Evolutionary conservation across 306 rosid species (phyloP), one percentile per base, ranked within the genome.

Genomic region (Quercus bicolor): DNA sequence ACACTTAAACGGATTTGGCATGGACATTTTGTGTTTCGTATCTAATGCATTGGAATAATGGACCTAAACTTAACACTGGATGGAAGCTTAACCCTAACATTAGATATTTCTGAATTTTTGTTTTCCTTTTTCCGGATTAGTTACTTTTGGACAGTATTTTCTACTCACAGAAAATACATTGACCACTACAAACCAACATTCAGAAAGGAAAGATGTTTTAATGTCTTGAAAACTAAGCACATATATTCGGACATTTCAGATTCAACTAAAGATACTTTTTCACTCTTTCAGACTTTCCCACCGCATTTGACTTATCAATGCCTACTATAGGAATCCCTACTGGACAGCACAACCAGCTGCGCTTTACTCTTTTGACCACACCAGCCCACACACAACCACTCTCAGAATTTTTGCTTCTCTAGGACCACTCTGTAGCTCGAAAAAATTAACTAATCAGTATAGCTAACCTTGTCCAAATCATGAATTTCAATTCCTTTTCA

Each of bases 281-380:
- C 45, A 8, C 45, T 40, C 45, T 48, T 48, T 48, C 53, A 48
- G 53, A 48, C 77, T 72, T 84, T 81, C 75, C 83, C 71, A 62
- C 76, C 78, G 74, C 82, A 7, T 84, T 87, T 88, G 90, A 90
- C 90, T 60, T 72, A 54, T 28, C 77, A 79, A 43, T 65, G 74
- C 61, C 79, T 31, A 7, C 14, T 48, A 48, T 11, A 10, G 26
- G 26, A 37, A 78, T 72, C 80, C 78, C 59, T 24, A 53, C 34
- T 83, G 65, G 72, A 69, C 74, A 78, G 31, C 64, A 40, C 60
- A 74, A 82, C 81, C 78, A 80, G 76, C 85, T 55, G 79, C 60
- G 80, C 84, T 77, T 24, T 80, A 86, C 77, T 71, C 84, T 82
- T 80, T 82, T 82, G 85, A 78, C 84, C 34, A 20, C 75, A 51